Base-by-base conservation (phyloP, 1,139 yeast species). In the Magnusiomyces suaveolens region DNA sequence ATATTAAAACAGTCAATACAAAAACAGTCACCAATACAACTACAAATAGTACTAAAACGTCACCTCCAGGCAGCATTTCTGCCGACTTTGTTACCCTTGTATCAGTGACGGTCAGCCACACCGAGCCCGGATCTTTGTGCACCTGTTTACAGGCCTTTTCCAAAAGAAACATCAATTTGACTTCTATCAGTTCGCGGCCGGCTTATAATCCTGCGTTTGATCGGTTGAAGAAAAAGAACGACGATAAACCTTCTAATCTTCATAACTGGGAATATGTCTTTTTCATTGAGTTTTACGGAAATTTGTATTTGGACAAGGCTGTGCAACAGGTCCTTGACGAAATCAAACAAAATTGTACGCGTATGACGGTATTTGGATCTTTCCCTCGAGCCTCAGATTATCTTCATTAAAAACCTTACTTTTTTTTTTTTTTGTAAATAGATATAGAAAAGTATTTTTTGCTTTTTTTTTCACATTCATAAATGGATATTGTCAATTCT, bases 51-150 rank as follows among this genome's bases (percentile, higher is more conserved):
- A n/a, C n/a, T n/a, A n/a, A n/a, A n/a, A n/a, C n/a, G n/a, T n/a
- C n/a, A 4, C 25, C 4, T 44, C 29, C n/a, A 51, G 48, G 43
- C 38, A n/a, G 43, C 43, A n/a, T 6, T 38, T 18, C 20, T n/a
- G 43, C 43, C 16, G 54, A 52, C 23, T 64, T 64, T 43, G 68
- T 84, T 23, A 78, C 87, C 0, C 70, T 88, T 23, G 59, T 86
- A 18, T 78, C 88, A 21, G 85, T 88, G 65, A 79, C 85, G 0
- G 78, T 86, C 46, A 76, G 79, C 52, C 82, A 82, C 60, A 80
- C 83, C 62, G 79, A 79, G 56, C 84, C 92, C 0, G 96, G 96
- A 8, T 82, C 92, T 0, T 73, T 88, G 49, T 84, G 87, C 57
- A 78, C 78, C 48, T 87, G 86, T 0, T 72, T 89, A 56, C 76